Evolutionary conservation across 1,284 basidiomycete species (phyloP).

Genomic region (Rhizopogon parksii): DNA sequence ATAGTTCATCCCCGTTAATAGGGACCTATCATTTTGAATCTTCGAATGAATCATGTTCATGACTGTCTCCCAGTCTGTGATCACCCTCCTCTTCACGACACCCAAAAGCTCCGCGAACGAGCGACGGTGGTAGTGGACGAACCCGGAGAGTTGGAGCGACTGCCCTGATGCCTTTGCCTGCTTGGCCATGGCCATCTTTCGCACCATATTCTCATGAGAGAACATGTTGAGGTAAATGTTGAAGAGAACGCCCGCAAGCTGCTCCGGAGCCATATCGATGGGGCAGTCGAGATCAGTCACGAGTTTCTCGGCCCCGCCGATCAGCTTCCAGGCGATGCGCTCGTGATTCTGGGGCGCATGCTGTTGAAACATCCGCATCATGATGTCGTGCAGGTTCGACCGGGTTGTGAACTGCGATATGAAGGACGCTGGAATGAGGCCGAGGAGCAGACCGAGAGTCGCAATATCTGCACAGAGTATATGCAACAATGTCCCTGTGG

Average conservation of each 20-base stretch:
- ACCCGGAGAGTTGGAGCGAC: neutral
- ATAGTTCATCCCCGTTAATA: conserved; percentile 29
- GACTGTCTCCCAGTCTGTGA: conserved; percentile 29
- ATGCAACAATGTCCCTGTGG: conserved; percentile 28
- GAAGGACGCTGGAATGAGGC: conserved; percentile 34
- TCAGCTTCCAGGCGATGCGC: conserved; percentile 36
- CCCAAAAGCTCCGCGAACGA: conserved; percentile 39
- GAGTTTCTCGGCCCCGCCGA: conserved; percentile 24
- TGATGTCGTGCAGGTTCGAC: conserved; percentile 39
- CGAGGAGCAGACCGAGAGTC: conserved; percentile 36
- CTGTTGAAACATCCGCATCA: conserved; percentile 11
- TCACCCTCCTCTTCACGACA: conserved; percentile 30
- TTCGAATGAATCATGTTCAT: conserved; percentile 26
- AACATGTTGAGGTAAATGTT: conserved; percentile 45
- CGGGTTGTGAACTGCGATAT: conserved; percentile 36
- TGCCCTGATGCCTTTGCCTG: conserved; percentile 2
- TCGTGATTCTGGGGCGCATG: conserved; percentile 33
- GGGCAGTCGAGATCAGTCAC: conserved; percentile 1
- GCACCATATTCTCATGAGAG: conserved; percentile 14
- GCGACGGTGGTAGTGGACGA: conserved; percentile 37
- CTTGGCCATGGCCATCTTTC: conserved; percentile 7
- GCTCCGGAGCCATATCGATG: conserved; percentile 10
- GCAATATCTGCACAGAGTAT: conserved; percentile 34
- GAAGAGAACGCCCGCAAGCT: conserved; percentile 39
- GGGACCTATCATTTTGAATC: conserved; percentile 23